Evolutionary conservation across 192 early-diverging fungal genomes (phyloP).

Genomic region (Backusella parvicylindrica): DNA sequence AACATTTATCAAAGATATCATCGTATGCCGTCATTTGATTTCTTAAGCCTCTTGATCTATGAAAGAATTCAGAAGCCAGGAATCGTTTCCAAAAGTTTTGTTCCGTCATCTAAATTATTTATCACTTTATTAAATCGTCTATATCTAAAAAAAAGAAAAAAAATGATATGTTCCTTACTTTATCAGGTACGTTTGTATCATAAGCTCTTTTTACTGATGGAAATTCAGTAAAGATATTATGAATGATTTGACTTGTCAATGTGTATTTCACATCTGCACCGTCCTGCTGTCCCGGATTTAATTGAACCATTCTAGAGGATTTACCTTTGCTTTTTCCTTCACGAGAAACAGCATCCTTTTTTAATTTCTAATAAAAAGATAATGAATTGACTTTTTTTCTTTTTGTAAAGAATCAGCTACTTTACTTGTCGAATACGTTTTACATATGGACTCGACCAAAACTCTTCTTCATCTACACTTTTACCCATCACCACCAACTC

Average conservation of each 20-base stretch:
- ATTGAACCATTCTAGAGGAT: conserved; percentile 68
- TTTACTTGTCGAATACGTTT: conserved; percentile 31
- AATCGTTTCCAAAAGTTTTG: conserved; percentile 89
- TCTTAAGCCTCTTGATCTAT: conserved; percentile 61
- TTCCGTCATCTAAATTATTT: conserved; percentile 48
- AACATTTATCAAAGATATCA: conserved; percentile 77
- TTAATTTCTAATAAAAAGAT: conserved; percentile 31
- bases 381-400: background rate
- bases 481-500: conserved; percentile 69
- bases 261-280: conserved; percentile 80
- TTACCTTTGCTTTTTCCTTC: conserved; percentile 77
- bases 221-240: conserved; percentile 86
- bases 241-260: conserved; percentile 85
- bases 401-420: background rate
- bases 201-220: conserved; percentile 85
- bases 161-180: conserved; percentile 19
- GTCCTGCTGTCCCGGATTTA: conserved; percentile 63
- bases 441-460: conserved; percentile 84
- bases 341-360: conserved; percentile 68
- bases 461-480: conserved; percentile 87
- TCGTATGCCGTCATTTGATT: conserved; percentile 49
- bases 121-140: background rate
- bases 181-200: conserved; percentile 74
- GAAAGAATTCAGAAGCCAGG: conserved; percentile 80
- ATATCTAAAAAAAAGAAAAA: background rate